phyloP scores from a whole-genome alignment of 345 rosid species.

The Brassica incana region DNA sequence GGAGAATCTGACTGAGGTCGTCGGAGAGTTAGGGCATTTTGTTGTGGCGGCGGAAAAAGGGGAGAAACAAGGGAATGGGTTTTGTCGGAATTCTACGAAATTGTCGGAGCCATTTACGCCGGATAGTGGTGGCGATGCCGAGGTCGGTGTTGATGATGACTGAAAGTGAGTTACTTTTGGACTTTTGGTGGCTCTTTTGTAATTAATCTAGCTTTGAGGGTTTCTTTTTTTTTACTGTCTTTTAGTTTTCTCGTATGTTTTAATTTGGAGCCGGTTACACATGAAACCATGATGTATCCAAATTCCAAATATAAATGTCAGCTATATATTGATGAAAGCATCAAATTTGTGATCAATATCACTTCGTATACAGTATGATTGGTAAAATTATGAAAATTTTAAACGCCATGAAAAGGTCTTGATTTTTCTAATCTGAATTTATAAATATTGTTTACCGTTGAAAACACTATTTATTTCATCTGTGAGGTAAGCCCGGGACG shows the following conservation, averaged over 20 bases:
- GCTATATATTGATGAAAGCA: background rate
- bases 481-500: too few species aligned
- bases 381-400: background rate
- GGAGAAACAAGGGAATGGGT: conserved; percentile 27
- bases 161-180: conserved; percentile 26
- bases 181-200: conserved; percentile 26
- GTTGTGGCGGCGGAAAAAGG: conserved; percentile 39
- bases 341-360: background rate
- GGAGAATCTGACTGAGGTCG: conserved; percentile 64
- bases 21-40: conserved; percentile 62
- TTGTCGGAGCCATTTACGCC: conserved; percentile 33
- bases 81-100: conserved; percentile 53
- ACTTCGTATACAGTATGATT: background rate
- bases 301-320: background rate
- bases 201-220: conserved; percentile 27
- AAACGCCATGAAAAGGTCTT: too few species aligned
- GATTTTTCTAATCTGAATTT: too few species aligned
- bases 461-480: too few species aligned
- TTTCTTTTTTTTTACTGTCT: background rate
- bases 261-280: conserved; percentile 28
- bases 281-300: background rate
- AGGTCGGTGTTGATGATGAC: conserved; percentile 29
- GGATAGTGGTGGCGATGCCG: conserved; percentile 32
- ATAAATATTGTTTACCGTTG: too few species aligned
- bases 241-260: conserved; percentile 21